Base-by-base conservation (phyloP, 106 monocot genomes). In the Narthecium ossifragum region DNA sequence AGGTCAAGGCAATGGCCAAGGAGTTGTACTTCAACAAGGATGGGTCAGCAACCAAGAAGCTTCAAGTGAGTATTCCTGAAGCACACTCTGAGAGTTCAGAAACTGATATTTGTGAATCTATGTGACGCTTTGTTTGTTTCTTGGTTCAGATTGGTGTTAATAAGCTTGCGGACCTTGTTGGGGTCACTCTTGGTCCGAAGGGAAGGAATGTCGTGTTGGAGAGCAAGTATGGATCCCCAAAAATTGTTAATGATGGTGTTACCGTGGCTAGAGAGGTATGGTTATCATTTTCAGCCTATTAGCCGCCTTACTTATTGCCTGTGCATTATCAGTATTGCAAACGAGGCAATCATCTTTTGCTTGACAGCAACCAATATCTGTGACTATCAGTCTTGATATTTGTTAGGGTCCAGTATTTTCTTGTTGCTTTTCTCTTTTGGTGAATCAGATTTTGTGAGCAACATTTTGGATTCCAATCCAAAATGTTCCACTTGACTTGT, bases 151-250 rank as follows among this genome's bases (percentile, higher is more conserved):
- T 55, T 69, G 93, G 93, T 24, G 93, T 93, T 0, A 93, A 93
- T 53, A 93, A 93, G 82, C 93, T 93, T 63, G 88, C 93, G 26
- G 88, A 93, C 61, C 76, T 93, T 63, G 93, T 93, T 75, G 93
- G 93, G 41, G 93, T 93, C 53, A 93, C 93, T 47, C 85, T 88
- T 62, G 93, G 93, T 32, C 93, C 93, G 12, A 93, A 93, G 65
- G 93, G 93, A 0, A 88, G 93, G 46, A 93, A 93, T 77, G 93
- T 93, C 40, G 93, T 93, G 60, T 60, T 93, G 26, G 93, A 93
- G 61, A 93, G 93, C 79, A 93, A 93, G 71, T 93, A 88, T 64
- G 93, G 88, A 25, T 93, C 93, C n/a, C 93, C 93, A 27, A 93
- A 77, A 60, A 93, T 93, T 71, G 88, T 93, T 8, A 93, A 93